Base-by-base conservation (phyloP, 306 rosid genomes). In the Senna siamea region DNA sequence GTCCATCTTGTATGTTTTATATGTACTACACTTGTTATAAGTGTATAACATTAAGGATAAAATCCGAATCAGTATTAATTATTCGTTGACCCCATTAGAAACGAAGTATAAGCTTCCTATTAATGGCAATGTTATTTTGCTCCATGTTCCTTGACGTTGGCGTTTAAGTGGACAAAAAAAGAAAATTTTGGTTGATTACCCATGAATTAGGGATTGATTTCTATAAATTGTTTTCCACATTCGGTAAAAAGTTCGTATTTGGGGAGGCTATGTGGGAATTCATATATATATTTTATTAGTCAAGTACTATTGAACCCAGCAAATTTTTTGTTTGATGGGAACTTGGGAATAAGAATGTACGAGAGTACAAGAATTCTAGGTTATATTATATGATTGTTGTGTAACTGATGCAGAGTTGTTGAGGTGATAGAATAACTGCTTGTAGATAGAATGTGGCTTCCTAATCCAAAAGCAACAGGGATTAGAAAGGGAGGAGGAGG, bases 391-490 rank as follows among this genome's bases (percentile, higher is more conserved):
- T 48, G 63, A 58, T 19, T 40, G 55, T 1, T 53, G 55, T 3
- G 8, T 26, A 58, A 2, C 43, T 63, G 73, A 4, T 44, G 57
- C 8, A 0, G 26, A 58, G 46, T 17, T 15, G 66, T 3, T 4
- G 44, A 7, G 48, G 48, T 35, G 48, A 35, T 48, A 48, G 2
- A 5, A 48, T 15, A 48, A 9, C 4, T 14, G 20, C 20, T 18
- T 38, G 1, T 10, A 40, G 26, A 72, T 19, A 26, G 55, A 58
- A 92, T 91, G 98, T 89, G 98, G 97, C 76, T 54, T 73, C 70
- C 64, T 61, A 38, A 30, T 28, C 41, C 74, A 18, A 87, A 79
- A 60, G 76, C 68, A 7, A 17, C 77, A 41, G 76, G 67, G 15
- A 44, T 22, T 15, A 89, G 74, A 58, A 74, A 67, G 51, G 83